Evolutionary conservation across 176 grass and related monocot species (phyloP).

Genomic region (Oryza punctata): DNA sequence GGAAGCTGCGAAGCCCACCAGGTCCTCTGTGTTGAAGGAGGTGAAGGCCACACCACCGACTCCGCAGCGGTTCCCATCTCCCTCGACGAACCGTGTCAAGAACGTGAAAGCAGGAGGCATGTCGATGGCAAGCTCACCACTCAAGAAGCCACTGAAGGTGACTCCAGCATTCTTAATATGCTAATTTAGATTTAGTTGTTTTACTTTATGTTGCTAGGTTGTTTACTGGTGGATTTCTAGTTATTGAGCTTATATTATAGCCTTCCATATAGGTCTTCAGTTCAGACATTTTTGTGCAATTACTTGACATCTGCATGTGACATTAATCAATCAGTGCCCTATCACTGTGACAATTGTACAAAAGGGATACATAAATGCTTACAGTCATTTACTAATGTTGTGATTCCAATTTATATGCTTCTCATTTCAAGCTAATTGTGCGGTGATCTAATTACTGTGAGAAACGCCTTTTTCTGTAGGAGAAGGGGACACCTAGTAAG

Average conservation of each 20-base stretch:
- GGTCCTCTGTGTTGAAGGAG: slow-evolving; percentile 64
- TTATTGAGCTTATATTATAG: background rate
- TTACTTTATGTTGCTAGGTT: no score
- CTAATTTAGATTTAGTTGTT: background rate
- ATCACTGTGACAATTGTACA: background rate
- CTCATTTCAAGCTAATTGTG: background rate
- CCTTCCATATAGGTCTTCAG: background rate
- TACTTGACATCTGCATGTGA: background rate
- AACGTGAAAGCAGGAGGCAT: slow-evolving; percentile 49
- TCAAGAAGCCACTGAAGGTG: slow-evolving; percentile 71
- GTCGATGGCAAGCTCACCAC: slow-evolving; percentile 49
- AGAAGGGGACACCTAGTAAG: slow-evolving; percentile 59
- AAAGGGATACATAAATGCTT: background rate
- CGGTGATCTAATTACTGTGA: slow-evolving; percentile 28
- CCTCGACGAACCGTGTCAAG: slow-evolving; percentile 49
- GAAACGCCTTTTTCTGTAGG: slow-evolving; percentile 43
- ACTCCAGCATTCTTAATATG: slow-evolving; percentile 32
- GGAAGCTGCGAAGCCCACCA: slow-evolving; percentile 56
- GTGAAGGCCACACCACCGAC: slow-evolving; percentile 85
- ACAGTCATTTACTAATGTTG: background rate
- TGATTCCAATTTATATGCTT: background rate
- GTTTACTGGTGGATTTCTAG: background rate
- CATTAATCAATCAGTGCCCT: background rate
- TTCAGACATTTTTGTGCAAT: background rate
- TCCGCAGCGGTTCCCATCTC: slow-evolving; percentile 80